Evolutionary conservation across 2,329 filamentous ascomycete genomes (phyloP).

Genomic region (Phaeosphaeriaceae sp.): DNA sequence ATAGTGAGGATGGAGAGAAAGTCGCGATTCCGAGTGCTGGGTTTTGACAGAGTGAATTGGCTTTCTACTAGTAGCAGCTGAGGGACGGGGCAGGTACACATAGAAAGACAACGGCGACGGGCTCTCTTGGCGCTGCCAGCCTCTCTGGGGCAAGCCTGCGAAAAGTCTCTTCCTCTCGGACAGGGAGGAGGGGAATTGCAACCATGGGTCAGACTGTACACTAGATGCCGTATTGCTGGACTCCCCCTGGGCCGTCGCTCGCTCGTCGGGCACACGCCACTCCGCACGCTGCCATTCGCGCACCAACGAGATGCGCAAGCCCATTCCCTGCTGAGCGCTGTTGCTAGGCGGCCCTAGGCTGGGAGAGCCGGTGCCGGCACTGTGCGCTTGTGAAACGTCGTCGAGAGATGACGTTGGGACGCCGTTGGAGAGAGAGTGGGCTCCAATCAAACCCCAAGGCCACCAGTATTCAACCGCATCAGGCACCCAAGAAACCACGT

Average conservation of each 20-base stretch:
- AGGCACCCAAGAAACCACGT: constrained; percentile 16
- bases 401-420: constrained; percentile 25
- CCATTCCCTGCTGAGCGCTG: constrained; percentile 17
- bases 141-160: not conserved
- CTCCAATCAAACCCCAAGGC: constrained; percentile 15
- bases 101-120: not conserved
- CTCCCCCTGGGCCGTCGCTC: constrained; percentile 14
- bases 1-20: not conserved
- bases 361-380: constrained; percentile 15
- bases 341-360: constrained; percentile 19
- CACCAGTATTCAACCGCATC: constrained; percentile 21
- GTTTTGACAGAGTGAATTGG: not conserved
- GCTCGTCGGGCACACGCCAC: constrained; percentile 14
- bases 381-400: constrained; percentile 17
- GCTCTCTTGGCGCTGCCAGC: not conserved
- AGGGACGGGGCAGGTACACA: not conserved
- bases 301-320: constrained; percentile 12
- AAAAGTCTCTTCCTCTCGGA: not conserved
- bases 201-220: not conserved
- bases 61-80: not conserved
- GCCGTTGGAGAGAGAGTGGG: constrained; percentile 15
- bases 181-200: not conserved
- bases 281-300: constrained; percentile 17
- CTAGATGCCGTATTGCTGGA: not conserved
- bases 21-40: not conserved